Evolutionary conservation across 1,139 yeast species (phyloP).

Genomic region (Geotrichum candidum): DNA sequence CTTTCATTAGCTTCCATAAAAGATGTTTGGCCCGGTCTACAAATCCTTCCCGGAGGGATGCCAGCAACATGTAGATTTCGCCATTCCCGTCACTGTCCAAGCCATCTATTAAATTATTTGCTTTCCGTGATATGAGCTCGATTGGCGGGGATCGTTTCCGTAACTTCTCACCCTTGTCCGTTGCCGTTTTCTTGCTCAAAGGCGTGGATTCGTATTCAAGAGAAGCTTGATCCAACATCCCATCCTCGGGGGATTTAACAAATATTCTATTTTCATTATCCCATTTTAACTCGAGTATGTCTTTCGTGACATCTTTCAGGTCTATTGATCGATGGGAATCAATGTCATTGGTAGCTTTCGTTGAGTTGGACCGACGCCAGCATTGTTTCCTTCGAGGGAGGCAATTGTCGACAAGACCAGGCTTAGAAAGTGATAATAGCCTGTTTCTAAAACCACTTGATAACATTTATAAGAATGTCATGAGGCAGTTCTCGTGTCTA

Average conservation of each 20-base stretch:
- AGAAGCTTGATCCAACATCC: not conserved
- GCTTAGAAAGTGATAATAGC: not conserved
- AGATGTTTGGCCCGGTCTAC: constrained; percentile 6
- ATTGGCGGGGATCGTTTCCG: not conserved
- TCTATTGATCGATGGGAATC: not conserved
- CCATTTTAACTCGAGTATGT: constrained; percentile 10
- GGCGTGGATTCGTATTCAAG: not conserved
- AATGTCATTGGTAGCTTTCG: not conserved
- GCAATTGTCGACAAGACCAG: not conserved
- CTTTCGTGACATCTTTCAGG: not conserved
- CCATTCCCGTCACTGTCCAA: not conserved
- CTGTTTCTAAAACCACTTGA: not conserved
- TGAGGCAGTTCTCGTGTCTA: not conserved
- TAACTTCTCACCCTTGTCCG: not conserved
- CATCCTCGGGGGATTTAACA: not conserved
- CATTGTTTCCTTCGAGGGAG: not conserved
- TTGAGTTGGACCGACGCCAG: not conserved
- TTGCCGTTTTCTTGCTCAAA: not conserved
- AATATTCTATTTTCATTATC: constrained; percentile 4
- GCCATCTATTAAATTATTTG: not conserved
- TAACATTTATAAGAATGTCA: not conserved
- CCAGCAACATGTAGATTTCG: constrained; percentile 6
- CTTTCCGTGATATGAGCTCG: not conserved
- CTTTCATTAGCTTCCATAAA: constrained; percentile 2
- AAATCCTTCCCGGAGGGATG: constrained; percentile 4